Conservation (phyloP, 768 basidiomycete genomes). For the Hydnum rufescens region DNA sequence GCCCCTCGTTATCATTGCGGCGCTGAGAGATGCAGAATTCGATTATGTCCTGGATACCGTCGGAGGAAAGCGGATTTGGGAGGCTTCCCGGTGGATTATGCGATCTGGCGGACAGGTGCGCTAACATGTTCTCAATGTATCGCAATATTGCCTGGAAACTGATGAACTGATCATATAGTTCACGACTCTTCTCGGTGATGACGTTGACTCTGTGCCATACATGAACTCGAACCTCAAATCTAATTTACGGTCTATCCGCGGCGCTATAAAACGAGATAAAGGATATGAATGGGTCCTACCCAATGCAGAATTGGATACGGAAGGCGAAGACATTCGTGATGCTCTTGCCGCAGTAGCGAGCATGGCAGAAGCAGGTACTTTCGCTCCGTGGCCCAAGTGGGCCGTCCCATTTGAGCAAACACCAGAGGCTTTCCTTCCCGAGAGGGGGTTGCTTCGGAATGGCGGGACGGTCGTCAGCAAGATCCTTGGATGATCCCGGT, state of each 20-base stretch:
- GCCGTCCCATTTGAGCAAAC: slow-evolving; percentile 7
- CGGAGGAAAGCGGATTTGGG: slow-evolving; percentile 64
- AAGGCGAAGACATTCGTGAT: slow-evolving; percentile 53
- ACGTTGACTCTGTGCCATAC: slow-evolving; percentile 38
- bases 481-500: background rate
- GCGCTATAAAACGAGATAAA: slow-evolving; percentile 4
- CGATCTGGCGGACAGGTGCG: slow-evolving; percentile 24
- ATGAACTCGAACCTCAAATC: slow-evolving; percentile 55
- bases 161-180: slow-evolving; percentile 27
- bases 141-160: background rate
- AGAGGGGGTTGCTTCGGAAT: background rate
- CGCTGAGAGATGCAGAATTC: slow-evolving; percentile 22
- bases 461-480: background rate
- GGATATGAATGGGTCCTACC: slow-evolving; percentile 71
- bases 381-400: slow-evolving; percentile 11
- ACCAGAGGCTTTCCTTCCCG: slow-evolving; percentile 3
- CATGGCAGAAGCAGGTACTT: slow-evolving; percentile 20
- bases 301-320: slow-evolving; percentile 65
- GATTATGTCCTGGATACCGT: slow-evolving; percentile 71
- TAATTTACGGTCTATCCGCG: slow-evolving; percentile 38
- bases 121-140: background rate
- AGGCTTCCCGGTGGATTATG: slow-evolving; percentile 40
- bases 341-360: slow-evolving; percentile 24
- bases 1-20: slow-evolving; percentile 1
- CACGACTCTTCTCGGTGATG: slow-evolving; percentile 63